Base-by-base conservation (phyloP, 495 filamentous ascomycete species). In the Chaetomium tenue region DNA sequence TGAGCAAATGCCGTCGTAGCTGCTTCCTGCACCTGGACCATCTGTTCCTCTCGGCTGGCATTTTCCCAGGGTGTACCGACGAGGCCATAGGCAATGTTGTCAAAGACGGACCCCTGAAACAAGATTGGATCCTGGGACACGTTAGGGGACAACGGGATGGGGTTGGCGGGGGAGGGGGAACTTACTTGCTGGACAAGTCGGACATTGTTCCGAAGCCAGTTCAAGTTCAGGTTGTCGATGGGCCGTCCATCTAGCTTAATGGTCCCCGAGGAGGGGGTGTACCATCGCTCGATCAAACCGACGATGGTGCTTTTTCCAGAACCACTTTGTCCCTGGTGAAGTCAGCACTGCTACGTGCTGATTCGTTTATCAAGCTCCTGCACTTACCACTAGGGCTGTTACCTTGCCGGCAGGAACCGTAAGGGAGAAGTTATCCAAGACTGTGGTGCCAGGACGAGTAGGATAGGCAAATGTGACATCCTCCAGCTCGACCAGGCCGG, bases 401-500 rank as follows among this genome's bases (percentile, higher is more conserved):
- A 88, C 90, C 75, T 95, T 91, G 25, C 91, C 92, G 8, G 93
- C 89, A 13, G 89, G 87, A 55, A 97, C 86, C 0, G 77, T 63
- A 16, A 98, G 81, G 54, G 82, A 89, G 48, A 97, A 88, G 64
- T 88, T 84, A 40, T 90, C 76, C 82, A 97, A 88, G 11, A 97
- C 86, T 9, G 85, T 84, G 39, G 92, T 90, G 66, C 92, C 89
- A 0, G 92, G 89, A 33, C 93, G 83, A 0, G 91, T 93, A 4
- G 93, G 93, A 65, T 98, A 98, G 64, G 94, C 89, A 68, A 94
- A 91, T 68, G 89, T 91, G 68, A 98, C 79, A 59, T 91, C 80
- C 57, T 86, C 80, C 5, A 98, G 79, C 68, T 93, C 89, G 51
- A 98, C 84, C 1, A 83, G 85, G n/a, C 92, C 93, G 16, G 86